These are phyloP conservation scores for Sinapis alba DNA, from an alignment of 441 rosid genomes.

Conservation along the genomic window DNA sequence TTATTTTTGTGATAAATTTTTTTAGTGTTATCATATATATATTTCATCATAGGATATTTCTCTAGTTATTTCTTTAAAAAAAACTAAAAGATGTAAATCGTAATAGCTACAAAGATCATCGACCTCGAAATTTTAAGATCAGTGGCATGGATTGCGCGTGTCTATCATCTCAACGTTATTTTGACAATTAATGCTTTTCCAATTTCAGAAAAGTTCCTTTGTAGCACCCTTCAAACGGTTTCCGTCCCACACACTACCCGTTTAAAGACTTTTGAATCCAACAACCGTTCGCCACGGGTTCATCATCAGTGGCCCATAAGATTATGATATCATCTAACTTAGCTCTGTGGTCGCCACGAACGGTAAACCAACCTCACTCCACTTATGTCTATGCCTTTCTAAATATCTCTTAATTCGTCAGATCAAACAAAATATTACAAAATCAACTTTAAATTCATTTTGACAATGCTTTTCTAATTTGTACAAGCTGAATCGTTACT, in stretches of 20 bases:
- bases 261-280: slow-evolving; percentile 3
- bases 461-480: no score
- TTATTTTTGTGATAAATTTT: no score
- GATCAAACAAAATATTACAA: not conserved
- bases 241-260: slow-evolving; percentile 25
- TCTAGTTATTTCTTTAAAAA: not conserved
- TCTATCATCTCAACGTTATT: slow-evolving; percentile 21
- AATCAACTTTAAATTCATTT: not conserved
- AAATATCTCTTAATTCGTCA: not conserved
- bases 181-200: slow-evolving; percentile 12
- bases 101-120: not conserved
- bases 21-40: no score
- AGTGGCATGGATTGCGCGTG: slow-evolving; percentile 40
- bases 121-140: not conserved
- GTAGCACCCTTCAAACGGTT: slow-evolving; percentile 33
- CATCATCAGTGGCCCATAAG: slow-evolving; percentile 8
- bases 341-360: slow-evolving; percentile 35
- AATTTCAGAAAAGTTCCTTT: not conserved
- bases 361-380: slow-evolving; percentile 35
- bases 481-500: no score
- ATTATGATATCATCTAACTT: slow-evolving; percentile 24
- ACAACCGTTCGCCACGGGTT: slow-evolving; percentile 27
- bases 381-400: slow-evolving; percentile 27
- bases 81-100: not conserved
- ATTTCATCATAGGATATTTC: no score